Base-by-base conservation (phyloP, 2,329 filamentous ascomycete species). In the Domatiomyces globalis region DNA sequence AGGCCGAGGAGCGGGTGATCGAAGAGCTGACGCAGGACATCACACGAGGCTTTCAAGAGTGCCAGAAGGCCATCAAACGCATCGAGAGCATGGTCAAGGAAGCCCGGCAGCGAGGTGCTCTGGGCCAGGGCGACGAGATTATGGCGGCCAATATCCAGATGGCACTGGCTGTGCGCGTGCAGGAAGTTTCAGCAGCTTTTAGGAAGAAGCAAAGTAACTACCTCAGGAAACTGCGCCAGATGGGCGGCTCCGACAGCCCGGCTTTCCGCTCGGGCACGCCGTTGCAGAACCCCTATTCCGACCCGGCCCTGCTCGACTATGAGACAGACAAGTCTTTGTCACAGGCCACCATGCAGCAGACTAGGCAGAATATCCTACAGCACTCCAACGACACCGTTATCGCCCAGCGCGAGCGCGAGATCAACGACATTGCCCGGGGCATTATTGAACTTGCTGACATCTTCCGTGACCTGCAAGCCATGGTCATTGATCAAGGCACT, bases 141-240 rank as follows among this genome's bases (percentile, higher is more conserved):
- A 96, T 98, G 89, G 92, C 90, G 48, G 84, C 81, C 69, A 98
- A 98, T 64, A 86, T 98, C 53, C 89, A 96, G 67, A 87, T 94
- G 58, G 92, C 86, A 15, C 76, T 96, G 42, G 92, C 92, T 0
- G 76, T 86, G 1, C 77, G 87, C 55, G 87, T 96, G 0, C 89
- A 95, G 67, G 89, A 96, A 61, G 84, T 87, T 46, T 95, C 89
- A 71, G 85, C 92, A 27, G 77, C 79, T 56, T 98, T 98, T 66
- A 80, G 92, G 63, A 98, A 96, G 76, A 96, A 95, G 72, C 92
- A 98, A 72, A 90, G 89, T 65, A 84, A 84, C 49, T 98, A 98
- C 69, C 70, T 98, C 49, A 95, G 94, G 70, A 95, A 88, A 70
- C 75, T 90, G 52, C 81, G 84, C 59, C 83, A 82, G 49, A 77